Conservation (phyloP, 2,329 filamentous ascomycete genomes). For the Clonostachys rosea region DNA sequence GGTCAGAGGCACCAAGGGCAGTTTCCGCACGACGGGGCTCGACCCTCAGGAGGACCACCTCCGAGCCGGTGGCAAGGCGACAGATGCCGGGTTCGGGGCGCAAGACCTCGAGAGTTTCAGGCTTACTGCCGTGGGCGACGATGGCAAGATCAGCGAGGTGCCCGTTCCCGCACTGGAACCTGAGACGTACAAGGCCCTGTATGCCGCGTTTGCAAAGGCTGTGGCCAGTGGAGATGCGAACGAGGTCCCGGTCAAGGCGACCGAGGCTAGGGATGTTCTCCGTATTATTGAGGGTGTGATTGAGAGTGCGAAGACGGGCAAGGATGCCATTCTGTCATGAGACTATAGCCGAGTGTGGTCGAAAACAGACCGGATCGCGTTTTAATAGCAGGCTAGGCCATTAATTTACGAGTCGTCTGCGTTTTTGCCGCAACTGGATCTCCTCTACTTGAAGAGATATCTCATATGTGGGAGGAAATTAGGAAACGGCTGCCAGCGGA, state of each 20-base stretch:
- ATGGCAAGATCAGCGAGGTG: constrained; percentile 44
- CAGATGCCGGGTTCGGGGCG: constrained; percentile 58
- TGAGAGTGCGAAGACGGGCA: constrained; percentile 43
- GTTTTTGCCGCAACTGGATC: too few relatives aligned
- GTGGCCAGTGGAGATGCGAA: constrained; percentile 41
- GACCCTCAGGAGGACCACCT: constrained; percentile 76
- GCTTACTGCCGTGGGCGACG: constrained; percentile 49
- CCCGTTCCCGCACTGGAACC: constrained; percentile 56
- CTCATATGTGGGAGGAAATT: too few relatives aligned
- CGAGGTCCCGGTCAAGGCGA: constrained; percentile 46
- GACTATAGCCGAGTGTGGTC: too few relatives aligned
- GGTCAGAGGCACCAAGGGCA: constrained; percentile 72
- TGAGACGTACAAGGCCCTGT: constrained; percentile 65
- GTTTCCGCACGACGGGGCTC: constrained; percentile 66
- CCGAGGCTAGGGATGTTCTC: constrained; percentile 47
- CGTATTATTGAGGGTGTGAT: constrained; percentile 45
- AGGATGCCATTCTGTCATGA: constrained; percentile 31
- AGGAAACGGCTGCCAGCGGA: too few relatives aligned
- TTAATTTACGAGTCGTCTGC: too few relatives aligned
- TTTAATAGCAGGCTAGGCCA: too few relatives aligned
- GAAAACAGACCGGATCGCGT: too few relatives aligned
- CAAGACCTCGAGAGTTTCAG: constrained; percentile 55
- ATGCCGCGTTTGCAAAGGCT: constrained; percentile 46
- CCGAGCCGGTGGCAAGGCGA: constrained; percentile 55
- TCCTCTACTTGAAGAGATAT: too few relatives aligned